Evolutionary conservation across 2,329 filamentous ascomycete species (phyloP).

Genomic region (Herpomyces periplanetae): DNA sequence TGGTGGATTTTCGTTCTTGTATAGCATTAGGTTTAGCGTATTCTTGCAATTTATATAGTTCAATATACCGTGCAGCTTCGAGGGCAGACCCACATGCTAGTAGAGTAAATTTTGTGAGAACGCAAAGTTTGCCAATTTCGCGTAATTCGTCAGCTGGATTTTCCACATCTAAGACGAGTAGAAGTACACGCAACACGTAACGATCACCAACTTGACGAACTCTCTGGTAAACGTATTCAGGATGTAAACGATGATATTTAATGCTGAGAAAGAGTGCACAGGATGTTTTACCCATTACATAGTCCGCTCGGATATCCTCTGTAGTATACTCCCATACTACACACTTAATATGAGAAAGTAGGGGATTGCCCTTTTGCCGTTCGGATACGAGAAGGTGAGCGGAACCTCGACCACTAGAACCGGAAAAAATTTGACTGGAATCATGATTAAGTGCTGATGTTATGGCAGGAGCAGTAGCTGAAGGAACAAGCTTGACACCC

Average conservation of each 20-base stretch:
- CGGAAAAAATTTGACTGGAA: no score
- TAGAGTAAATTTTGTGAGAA: constrained; percentile 69
- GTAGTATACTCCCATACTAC: constrained; percentile 81
- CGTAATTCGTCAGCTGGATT: constrained; percentile 68
- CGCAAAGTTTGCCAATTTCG: constrained; percentile 60
- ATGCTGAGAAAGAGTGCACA: constrained; percentile 72
- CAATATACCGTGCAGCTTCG: constrained; percentile 69
- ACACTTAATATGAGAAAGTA: constrained; percentile 39
- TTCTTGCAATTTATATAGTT: constrained; percentile 79
- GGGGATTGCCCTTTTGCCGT: constrained; percentile 74
- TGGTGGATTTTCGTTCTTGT: constrained; percentile 39
- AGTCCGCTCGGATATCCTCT: constrained; percentile 90
- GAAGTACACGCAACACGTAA: constrained; percentile 47
- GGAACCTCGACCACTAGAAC: no score
- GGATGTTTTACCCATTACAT: constrained; percentile 47
- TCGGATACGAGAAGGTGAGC: constrained; percentile 69
- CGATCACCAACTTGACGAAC: constrained; percentile 48
- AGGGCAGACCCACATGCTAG: constrained; percentile 77
- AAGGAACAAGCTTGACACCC: no score
- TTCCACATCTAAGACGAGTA: constrained; percentile 72
- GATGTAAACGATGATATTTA: constrained; percentile 86
- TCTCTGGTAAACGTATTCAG: constrained; percentile 84
- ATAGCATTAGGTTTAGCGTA: constrained; percentile 47
- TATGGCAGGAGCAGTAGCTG: no score
- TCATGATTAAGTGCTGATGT: no score